Conservation (phyloP, 2,329 filamentous ascomycete genomes). For the Ascochyta rabiei region DNA sequence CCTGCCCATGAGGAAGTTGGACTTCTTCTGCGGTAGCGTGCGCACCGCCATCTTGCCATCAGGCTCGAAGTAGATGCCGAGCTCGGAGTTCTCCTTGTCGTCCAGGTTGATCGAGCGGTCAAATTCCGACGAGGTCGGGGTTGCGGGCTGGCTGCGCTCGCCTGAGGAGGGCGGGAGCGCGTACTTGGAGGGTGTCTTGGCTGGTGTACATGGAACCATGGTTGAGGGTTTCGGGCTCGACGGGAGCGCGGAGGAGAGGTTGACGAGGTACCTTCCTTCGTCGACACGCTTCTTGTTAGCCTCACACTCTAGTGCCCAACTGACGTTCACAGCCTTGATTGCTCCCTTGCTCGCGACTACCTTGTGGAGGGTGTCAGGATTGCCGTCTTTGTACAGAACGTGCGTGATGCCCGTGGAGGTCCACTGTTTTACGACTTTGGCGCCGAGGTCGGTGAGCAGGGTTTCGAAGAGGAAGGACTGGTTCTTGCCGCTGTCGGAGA, state of each 20-base stretch:
- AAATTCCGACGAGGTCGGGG: conserved; percentile 37
- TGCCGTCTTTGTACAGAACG: conserved; percentile 88
- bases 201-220: conserved; percentile 36
- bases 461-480: conserved; percentile 72
- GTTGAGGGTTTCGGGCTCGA: conserved; percentile 26
- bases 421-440: conserved; percentile 69
- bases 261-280: conserved; percentile 42
- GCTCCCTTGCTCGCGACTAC: conserved; percentile 73
- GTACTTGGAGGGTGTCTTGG: conserved; percentile 40
- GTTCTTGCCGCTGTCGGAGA: conserved; percentile 70
- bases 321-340: conserved; percentile 84
- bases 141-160: conserved; percentile 32
- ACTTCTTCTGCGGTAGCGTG: conserved; percentile 36
- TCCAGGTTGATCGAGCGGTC: conserved; percentile 33
- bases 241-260: conserved; percentile 32
- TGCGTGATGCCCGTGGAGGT: conserved; percentile 83
- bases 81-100: conserved; percentile 45
- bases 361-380: conserved; percentile 79
- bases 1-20: conserved; percentile 37
- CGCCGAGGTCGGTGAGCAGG: conserved; percentile 80
- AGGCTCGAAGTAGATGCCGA: conserved; percentile 48
- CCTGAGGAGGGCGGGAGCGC: conserved; percentile 29
- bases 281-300: conserved; percentile 42
- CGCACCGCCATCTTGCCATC: conserved; percentile 55
- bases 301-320: conserved; percentile 76